phyloP scores from a whole-genome alignment of 805 yeast genomes.

The Starmerella vitae region DNA sequence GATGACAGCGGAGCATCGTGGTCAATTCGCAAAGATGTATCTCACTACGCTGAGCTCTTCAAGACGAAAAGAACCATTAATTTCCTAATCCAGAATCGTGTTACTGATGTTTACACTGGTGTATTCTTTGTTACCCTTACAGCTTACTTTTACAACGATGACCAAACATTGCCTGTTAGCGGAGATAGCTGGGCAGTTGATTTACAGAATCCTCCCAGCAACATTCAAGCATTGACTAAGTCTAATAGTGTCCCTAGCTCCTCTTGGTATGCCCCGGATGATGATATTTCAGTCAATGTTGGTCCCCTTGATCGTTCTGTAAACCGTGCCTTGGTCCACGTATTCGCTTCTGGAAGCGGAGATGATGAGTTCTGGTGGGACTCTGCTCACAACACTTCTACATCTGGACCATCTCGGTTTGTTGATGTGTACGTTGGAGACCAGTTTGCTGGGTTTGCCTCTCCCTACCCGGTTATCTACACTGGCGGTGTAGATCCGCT shows the following conservation, averaged over 20 bases:
- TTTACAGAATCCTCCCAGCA: constrained; percentile 9
- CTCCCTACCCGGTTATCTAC: constrained; percentile 62
- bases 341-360: constrained; percentile 61
- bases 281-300: constrained; percentile 10
- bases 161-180: constrained; percentile 1
- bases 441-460: constrained; percentile 42
- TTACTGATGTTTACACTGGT: constrained; percentile 43
- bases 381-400: constrained; percentile 22
- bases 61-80: constrained; percentile 14
- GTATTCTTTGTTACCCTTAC: constrained; percentile 41
- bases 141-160: constrained; percentile 35
- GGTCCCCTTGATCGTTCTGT: constrained; percentile 14
- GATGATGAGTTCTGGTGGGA: constrained; percentile 75
- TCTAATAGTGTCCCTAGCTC: constrained; percentile 1
- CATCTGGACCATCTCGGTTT: constrained; percentile 32
- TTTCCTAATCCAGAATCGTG: constrained; percentile 43
- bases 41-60: constrained; percentile 44
- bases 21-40: constrained; percentile 52
- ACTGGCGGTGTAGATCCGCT: constrained; percentile 75
- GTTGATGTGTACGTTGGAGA: constrained; percentile 51
- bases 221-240: constrained; percentile 11
- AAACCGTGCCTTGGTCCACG: constrained; percentile 37
- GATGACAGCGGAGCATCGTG: constrained; percentile 37
- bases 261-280: constrained; percentile 18
- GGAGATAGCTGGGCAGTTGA: constrained; percentile 19